Evolutionary conservation across 306 rosid genomes (phyloP), one percentile per base, ranked within the genome.

Genomic region (Hylodesmum podocarpum): DNA sequence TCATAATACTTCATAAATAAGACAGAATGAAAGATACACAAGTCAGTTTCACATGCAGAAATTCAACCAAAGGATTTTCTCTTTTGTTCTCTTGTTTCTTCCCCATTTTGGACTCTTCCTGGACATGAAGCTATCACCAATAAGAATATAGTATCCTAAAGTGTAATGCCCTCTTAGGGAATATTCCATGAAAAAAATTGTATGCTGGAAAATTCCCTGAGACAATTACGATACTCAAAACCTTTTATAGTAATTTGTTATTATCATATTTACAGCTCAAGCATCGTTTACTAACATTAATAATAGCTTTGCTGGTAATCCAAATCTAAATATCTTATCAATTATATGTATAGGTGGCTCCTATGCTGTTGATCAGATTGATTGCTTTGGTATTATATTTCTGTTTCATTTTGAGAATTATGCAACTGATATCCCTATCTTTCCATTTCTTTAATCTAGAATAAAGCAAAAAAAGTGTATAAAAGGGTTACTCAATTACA

Each of bases 381-480:
- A 4, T 15, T 59, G 62, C 51, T 68, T 28, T 54, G 15, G 28
- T 58, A 66, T 19, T 51, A 39, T 47, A 37, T 70, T 78, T 27
- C n/a, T 53, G 3, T 66, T 54, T 78, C 57, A 44, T 6, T 65
- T 70, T 51, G 22, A 51, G 61, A 55, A 72, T 51, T 27, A 39
- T 57, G 49, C 16, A 27, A 58, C 73, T 44, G 57, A 79, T 70
- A 25, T 78, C 24, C 69, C 29, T 73, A 46, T 65, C 67, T 70
- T 40, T 84, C 72, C 73, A 28, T 58, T 76, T 43, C 75, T 71
- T 68, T 31, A 70, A 61, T 70, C 50, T 66, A 95, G 99, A 80
- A 75, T 47, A 86, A 95, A 68, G 90, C 94, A 36, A 88, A 84
- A 63, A 75, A 75, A 14, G 18, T 88, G 44, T 87, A 84, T 79